Base-by-base conservation (phyloP, 163 green algal species). In the Botryococcus braunii region DNA sequence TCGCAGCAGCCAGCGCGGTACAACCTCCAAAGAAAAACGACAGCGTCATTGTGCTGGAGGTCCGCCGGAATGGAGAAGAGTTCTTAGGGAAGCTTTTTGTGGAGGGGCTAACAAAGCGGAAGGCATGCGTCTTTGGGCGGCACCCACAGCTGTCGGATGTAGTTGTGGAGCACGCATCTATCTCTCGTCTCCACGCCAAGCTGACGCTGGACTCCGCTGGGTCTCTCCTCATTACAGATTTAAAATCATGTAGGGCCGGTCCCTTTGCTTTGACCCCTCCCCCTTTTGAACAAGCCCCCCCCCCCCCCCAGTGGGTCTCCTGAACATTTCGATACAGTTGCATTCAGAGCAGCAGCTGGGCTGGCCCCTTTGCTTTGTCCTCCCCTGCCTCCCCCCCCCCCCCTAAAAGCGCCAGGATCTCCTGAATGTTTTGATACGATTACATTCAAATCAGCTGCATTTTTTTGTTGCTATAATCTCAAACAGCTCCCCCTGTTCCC, bases 171-270 rank as follows among this genome's bases (percentile, higher is more conserved):
- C 85, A 89, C 69, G 56, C 80, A 17, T 86, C 77, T 32, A 70
- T 89, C 31, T 80, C 72, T 13, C 68, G 84, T 25, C 80, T 86
- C 46, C 84, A 91, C 62, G 84, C 84, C 2, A 64, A 79, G 55
- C 65, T 92, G 29, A 81, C 72, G 0, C 71, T 78, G 11, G 84
- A 90, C 46, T 37, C 62, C 11, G 36, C 59, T 0, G 78, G 83
- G 47, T 61, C 67, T 39, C 73, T 84, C 6, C 82, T 74, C 58
- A 32, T 91, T 9, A 88, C 79, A 9, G 86, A 91, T 66, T 69
- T 92, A 32, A 71, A 70, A 29, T 83, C 76, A 41, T 82, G 66
- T 4, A 23, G 6, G 5, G 6, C 23, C 9, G 60, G 5, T 56
- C 17, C 8, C 35, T 52, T 5, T 67, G 11, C 23, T 38, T 56